Conservation (phyloP, 805 yeast species). For the Saccharomyces cerevisiae region DNA sequence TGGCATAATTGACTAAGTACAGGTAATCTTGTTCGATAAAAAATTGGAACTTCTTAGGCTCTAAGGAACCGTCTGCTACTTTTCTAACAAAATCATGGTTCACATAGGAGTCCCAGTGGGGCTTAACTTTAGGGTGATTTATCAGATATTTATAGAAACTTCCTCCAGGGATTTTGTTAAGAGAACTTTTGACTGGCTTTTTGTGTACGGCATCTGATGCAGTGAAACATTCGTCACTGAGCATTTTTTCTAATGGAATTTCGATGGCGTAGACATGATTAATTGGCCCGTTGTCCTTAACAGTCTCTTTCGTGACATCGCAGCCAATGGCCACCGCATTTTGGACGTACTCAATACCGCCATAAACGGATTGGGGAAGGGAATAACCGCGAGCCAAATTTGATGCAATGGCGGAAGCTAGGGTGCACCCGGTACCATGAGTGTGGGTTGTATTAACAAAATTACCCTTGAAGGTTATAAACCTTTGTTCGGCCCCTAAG, state of each 20-base stretch:
- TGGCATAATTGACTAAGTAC: conserved; percentile 58
- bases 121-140: conserved; percentile 46
- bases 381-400: conserved; percentile 51
- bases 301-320: conserved; percentile 24
- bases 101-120: conserved; percentile 50
- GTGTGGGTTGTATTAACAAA: conserved; percentile 44
- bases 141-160: conserved; percentile 42
- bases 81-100: conserved; percentile 53
- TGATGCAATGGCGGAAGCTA: conserved; percentile 73
- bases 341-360: conserved; percentile 59
- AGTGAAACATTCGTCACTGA: conserved; percentile 26
- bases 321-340: conserved; percentile 47
- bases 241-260: conserved; percentile 30
- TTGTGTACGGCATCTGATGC: conserved; percentile 16
- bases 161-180: not conserved
- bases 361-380: conserved; percentile 42
- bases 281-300: conserved; percentile 63
- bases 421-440: conserved; percentile 89
- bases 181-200: not conserved
- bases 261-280: conserved; percentile 48
- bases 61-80: conserved; percentile 45
- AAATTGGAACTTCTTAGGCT: conserved; percentile 42
- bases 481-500: conserved; percentile 31
- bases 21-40: conserved; percentile 54
- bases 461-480: conserved; percentile 40